Evolutionary conservation across 2,329 filamentous ascomycete species (phyloP).

Genomic region (Incumbomyces lentus): DNA sequence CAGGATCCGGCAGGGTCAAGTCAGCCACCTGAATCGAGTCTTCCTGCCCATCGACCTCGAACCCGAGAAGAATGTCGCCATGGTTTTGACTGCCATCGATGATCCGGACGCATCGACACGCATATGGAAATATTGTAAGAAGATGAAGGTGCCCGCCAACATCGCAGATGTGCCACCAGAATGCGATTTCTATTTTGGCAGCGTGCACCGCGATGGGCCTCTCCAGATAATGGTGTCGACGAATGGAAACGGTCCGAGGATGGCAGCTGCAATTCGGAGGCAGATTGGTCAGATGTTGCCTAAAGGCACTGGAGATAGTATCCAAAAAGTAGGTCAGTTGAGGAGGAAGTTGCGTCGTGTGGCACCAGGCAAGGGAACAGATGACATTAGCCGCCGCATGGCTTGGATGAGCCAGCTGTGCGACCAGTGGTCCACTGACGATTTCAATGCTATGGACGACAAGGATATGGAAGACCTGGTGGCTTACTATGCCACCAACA

Average conservation of each 20-base stretch:
- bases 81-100: slow-evolving; percentile 90
- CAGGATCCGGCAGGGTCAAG: slow-evolving; percentile 63
- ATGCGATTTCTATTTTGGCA: slow-evolving; percentile 98
- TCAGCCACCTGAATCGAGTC: slow-evolving; percentile 68
- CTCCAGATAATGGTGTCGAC: slow-evolving; percentile 98
- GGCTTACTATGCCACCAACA: slow-evolving; percentile 51
- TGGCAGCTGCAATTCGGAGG: slow-evolving; percentile 76
- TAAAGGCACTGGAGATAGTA: slow-evolving; percentile 69
- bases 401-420: slow-evolving; percentile 83
- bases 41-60: slow-evolving; percentile 86
- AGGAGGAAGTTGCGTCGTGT: slow-evolving; percentile 67
- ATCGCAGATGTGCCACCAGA: slow-evolving; percentile 94
- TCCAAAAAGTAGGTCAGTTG: slow-evolving; percentile 71
- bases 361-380: slow-evolving; percentile 46
- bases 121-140: slow-evolving; percentile 90
- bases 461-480: slow-evolving; percentile 78
- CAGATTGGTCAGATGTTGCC: slow-evolving; percentile 71
- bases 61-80: slow-evolving; percentile 49
- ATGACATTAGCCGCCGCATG: slow-evolving; percentile 24
- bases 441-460: slow-evolving; percentile 72
- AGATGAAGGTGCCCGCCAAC: slow-evolving; percentile 74
- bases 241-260: slow-evolving; percentile 86
- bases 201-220: slow-evolving; percentile 86
- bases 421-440: slow-evolving; percentile 73
- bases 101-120: slow-evolving; percentile 80